Base-by-base conservation (phyloP, 768 basidiomycete genomes). In the Pleurotus platypus region DNA sequence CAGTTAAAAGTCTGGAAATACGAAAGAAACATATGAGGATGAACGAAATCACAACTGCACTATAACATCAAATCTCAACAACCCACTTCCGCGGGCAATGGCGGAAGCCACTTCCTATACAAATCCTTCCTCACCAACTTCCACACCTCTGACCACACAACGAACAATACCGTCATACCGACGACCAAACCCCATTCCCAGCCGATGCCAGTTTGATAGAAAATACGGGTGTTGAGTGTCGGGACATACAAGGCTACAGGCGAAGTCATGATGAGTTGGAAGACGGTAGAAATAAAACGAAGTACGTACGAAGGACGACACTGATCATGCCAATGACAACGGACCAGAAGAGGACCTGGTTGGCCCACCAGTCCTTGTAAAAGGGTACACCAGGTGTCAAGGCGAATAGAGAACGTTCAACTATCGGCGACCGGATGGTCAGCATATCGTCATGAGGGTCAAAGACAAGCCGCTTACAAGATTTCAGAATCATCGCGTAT, bases 131-230 rank as follows among this genome's bases (percentile, higher is more conserved):
- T 60, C 22, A 68, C 60, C 9, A 75, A 26, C 61, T 76, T 75
- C 75, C 75, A 75, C 4, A 75, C n/a, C 56, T 76, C 75, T 56
- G 69, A 70, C 69, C 69, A 72, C 1, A 65, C 57, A 12, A 76
- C 60, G 56, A 74, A 76, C 1, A 69, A 59, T 13, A 72, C 35
- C 6, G 73, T 69, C 72, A 74, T 70, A 37, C 69, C 73, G 35
- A 70, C 56, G 6, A 73, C 71, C 20, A 76, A 57, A 6, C 70
- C 72, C 73, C 75, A 76, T 57, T 76, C 75, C 73, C 73, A 75
- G 4, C 64, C 56, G 15, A 76, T 75, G 12, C 69, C 67, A 9
- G 58, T 64, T 56, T 74, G 75, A 54, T 75, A 73, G 58, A 76
- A 75, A 11, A 76, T 69, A 3, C 62, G 60, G 45, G 64, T 72